Percentiles rank a stretch among this genome's conserved stretches.
These are phyloP conservation scores for Forsythia viridissima DNA, from an alignment of 257 asterid genomes.

Conservation along the genomic window DNA sequence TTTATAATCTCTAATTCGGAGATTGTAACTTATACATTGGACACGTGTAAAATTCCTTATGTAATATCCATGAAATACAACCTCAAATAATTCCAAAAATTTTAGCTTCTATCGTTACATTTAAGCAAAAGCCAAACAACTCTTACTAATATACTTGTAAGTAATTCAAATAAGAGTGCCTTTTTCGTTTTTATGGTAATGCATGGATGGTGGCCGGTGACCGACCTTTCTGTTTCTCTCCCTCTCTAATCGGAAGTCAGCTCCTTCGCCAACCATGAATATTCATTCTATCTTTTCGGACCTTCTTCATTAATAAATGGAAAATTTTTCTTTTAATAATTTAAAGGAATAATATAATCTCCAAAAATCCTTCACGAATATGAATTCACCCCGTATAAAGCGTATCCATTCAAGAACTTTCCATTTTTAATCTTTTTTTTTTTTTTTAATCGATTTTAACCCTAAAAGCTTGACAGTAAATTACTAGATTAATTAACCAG, in stretches of 20 bases:
- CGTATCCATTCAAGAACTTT: neutral
- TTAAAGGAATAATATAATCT: neutral
- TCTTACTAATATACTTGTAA: too few relatives aligned
- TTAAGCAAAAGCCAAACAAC: neutral
- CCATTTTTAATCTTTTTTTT: neutral
- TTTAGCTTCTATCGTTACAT: too few relatives aligned
- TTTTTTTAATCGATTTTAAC: too few relatives aligned
- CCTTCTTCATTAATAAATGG: neutral
- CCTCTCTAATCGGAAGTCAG: conserved; percentile 21
- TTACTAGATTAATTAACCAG: neutral
- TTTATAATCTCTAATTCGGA: too few relatives aligned
- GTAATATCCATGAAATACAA: too few relatives aligned
- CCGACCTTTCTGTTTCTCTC: conserved; percentile 27
- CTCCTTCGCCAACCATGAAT: neutral
- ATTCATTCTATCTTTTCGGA: neutral
- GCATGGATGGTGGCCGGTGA: conserved; percentile 40
- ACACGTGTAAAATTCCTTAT: too few relatives aligned
- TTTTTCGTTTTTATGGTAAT: conserved; percentile 24
- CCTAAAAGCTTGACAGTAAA: neutral
- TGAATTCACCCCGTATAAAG: neutral
- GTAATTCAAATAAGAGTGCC: neutral
- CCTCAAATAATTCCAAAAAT: too few relatives aligned
- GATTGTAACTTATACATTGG: too few relatives aligned
- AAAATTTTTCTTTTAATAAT: neutral
- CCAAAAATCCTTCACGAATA: neutral